A percentile compares a stretch with the other conserved stretches of the same genome.
phyloP scores from a whole-genome alignment of 106 monocot species.

The Phalaenopsis equestris region DNA sequence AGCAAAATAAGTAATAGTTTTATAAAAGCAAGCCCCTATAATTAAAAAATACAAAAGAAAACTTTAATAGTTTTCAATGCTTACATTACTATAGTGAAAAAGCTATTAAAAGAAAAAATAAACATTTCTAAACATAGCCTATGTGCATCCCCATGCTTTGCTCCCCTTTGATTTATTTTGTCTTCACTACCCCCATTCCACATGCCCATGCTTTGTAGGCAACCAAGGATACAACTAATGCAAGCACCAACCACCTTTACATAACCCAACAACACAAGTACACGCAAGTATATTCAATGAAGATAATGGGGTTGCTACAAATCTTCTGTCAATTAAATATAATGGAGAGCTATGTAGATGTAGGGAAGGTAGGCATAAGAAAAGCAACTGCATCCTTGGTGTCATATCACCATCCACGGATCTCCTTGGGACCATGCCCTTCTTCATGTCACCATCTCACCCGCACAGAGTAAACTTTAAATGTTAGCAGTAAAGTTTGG shows the following conservation, averaged over 20 bases:
- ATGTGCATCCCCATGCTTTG: not conserved
- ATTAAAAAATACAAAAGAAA: too few relatives aligned
- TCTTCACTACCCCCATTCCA: not conserved
- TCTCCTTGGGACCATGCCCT: slow-evolving; percentile 39
- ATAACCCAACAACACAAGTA: not conserved
- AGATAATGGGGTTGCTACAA: not conserved
- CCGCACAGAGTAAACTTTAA: slow-evolving; percentile 4
- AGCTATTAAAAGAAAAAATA: too few relatives aligned
- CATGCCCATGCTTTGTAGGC: not conserved
- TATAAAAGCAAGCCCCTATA: too few relatives aligned
- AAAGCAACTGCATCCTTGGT: slow-evolving; percentile 21
- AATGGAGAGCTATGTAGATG: not conserved
- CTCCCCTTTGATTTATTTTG: not conserved
- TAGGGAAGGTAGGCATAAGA: not conserved
- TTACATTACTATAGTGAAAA: too few relatives aligned
- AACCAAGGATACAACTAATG: not conserved
- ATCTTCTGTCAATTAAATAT: not conserved
- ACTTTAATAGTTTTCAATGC: too few relatives aligned
- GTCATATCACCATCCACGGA: slow-evolving; percentile 42
- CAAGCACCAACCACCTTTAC: slow-evolving; percentile 1
- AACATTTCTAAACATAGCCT: too few relatives aligned
- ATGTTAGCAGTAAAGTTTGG: not conserved
- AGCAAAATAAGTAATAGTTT: too few relatives aligned
- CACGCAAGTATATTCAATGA: not conserved
- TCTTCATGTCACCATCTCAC: slow-evolving; percentile 20